These are phyloP conservation scores for Deinandra increscens DNA, from an alignment of 129 eudicot genomes.

Conservation along the genomic window DNA sequence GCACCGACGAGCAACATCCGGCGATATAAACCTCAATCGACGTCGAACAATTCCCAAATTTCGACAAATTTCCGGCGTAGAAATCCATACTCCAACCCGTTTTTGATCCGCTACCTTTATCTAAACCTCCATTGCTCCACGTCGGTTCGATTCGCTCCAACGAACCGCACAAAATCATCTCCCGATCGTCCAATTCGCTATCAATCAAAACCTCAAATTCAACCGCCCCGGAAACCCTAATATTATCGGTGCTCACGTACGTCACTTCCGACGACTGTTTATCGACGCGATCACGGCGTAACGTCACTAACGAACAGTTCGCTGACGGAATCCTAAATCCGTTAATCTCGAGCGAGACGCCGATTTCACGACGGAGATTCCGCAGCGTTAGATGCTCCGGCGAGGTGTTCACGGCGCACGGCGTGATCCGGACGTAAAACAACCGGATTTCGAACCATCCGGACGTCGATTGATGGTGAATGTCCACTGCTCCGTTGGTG, in stretches of 20 bases:
- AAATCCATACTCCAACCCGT: conserved; percentile 88
- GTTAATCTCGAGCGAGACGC: conserved; percentile 75
- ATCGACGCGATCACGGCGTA: conserved; percentile 86
- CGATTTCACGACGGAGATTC: conserved; percentile 71
- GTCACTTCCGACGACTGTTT: conserved; percentile 74
- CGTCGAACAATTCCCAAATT: conserved; percentile 54
- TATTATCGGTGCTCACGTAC: conserved; percentile 69
- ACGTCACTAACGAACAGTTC: conserved; percentile 39
- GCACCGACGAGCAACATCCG: conserved; percentile 70
- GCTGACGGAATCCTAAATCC: conserved; percentile 65
- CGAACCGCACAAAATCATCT: conserved; percentile 71
- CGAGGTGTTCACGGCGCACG: conserved; percentile 47
- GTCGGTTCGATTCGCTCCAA: conserved; percentile 52
- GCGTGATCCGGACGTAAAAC: conserved; percentile 80
- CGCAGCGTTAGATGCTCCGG: conserved; percentile 54
- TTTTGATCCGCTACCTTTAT: conserved; percentile 27
- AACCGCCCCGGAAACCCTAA: conserved; percentile 6
- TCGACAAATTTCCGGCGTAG: conserved; percentile 40
- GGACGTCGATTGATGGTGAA: conserved; percentile 30
- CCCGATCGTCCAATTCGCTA: conserved; percentile 39
- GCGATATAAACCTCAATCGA: conserved; percentile 91
- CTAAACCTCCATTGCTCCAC: conserved; percentile 45
- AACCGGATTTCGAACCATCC: conserved; percentile 76
- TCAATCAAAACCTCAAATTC: conserved; percentile 5
- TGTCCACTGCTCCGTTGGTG: conserved; percentile 16